Percentiles rank a stretch among this genome's conserved stretches.
Conservation (phyloP, 2,329 filamentous ascomycete genomes). For the Xylaria sp. region DNA sequence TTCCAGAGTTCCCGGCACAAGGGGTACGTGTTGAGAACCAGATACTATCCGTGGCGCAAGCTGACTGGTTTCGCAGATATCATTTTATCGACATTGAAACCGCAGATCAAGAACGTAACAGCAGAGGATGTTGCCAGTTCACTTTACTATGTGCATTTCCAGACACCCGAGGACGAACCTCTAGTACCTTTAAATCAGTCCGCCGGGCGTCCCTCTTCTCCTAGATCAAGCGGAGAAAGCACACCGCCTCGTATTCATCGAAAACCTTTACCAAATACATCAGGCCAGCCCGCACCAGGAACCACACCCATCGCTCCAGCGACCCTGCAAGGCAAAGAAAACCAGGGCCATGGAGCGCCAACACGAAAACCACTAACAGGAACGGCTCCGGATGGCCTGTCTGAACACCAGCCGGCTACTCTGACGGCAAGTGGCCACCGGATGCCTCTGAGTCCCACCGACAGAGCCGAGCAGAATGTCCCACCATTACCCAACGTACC, state of each 20-base stretch:
- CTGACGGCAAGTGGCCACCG: slow-evolving; percentile 30
- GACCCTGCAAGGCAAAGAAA: slow-evolving; percentile 41
- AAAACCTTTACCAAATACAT: slow-evolving; percentile 58
- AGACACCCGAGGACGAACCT: slow-evolving; percentile 67
- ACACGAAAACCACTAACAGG: slow-evolving; percentile 35
- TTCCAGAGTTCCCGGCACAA: slow-evolving; percentile 88
- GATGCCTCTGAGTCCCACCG: slow-evolving; percentile 39
- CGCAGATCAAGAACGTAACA: slow-evolving; percentile 87
- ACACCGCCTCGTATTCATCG: slow-evolving; percentile 57
- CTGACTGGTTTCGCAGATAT: slow-evolving; percentile 69
- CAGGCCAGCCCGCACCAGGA: slow-evolving; percentile 38
- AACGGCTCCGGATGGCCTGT: slow-evolving; percentile 1
- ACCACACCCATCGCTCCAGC: slow-evolving; percentile 22
- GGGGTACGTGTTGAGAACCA: slow-evolving; percentile 65
- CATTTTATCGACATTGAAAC: slow-evolving; percentile 91
- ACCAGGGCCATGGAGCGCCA: slow-evolving; percentile 34
- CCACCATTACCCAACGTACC: slow-evolving; percentile 33
- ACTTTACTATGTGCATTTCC: slow-evolving; percentile 90
- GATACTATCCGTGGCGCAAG: slow-evolving; percentile 18
- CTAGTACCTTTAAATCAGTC: slow-evolving; percentile 47
- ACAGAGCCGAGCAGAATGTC: slow-evolving; percentile 25
- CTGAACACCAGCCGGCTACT: neutral
- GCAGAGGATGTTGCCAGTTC: slow-evolving; percentile 86
- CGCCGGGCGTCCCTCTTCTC: slow-evolving; percentile 47
- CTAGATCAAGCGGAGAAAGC: slow-evolving; percentile 58